Evolutionary conservation across 768 basidiomycete species (phyloP).

Genomic region (Gyrodon lividus): DNA sequence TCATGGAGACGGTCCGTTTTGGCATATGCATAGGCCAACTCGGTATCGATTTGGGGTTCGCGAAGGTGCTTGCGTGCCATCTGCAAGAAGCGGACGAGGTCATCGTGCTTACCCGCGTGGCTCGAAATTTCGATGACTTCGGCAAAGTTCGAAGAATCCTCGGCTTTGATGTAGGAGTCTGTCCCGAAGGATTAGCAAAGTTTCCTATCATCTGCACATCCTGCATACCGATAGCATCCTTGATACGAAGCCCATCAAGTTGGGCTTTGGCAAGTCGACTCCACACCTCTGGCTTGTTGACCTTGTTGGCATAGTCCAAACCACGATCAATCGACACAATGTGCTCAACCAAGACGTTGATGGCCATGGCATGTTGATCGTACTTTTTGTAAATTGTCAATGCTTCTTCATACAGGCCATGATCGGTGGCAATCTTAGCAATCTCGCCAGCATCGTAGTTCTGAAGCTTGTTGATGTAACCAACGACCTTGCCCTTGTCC

Average conservation of each 20-base stretch:
- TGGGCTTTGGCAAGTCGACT: slow-evolving; percentile 98
- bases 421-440: slow-evolving; percentile 94
- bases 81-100: slow-evolving; percentile 94
- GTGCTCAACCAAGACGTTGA: slow-evolving; percentile 97
- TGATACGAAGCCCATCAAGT: slow-evolving; percentile 95
- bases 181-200: slow-evolving; percentile 5
- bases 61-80: slow-evolving; percentile 98
- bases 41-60: slow-evolving; percentile 97
- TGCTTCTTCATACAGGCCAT: slow-evolving; percentile 94
- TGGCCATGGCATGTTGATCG: slow-evolving; percentile 91
- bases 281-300: slow-evolving; percentile 97
- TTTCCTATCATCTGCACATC: neutral
- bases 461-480: slow-evolving; percentile 95
- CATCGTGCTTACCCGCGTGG: slow-evolving; percentile 88
- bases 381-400: slow-evolving; percentile 98
- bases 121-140: slow-evolving; percentile 97
- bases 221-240: slow-evolving; percentile 87
- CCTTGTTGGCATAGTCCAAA: slow-evolving; percentile 92
- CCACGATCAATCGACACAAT: slow-evolving; percentile 98
- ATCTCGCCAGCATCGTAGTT: slow-evolving; percentile 95
- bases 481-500: slow-evolving; percentile 97
- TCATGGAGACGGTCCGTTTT: slow-evolving; percentile 97
- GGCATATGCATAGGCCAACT: slow-evolving; percentile 96
- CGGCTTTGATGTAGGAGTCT: slow-evolving; percentile 98
- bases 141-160: slow-evolving; percentile 88